Conservation (phyloP, 345 rosid species). For the Citrus reticulata region DNA sequence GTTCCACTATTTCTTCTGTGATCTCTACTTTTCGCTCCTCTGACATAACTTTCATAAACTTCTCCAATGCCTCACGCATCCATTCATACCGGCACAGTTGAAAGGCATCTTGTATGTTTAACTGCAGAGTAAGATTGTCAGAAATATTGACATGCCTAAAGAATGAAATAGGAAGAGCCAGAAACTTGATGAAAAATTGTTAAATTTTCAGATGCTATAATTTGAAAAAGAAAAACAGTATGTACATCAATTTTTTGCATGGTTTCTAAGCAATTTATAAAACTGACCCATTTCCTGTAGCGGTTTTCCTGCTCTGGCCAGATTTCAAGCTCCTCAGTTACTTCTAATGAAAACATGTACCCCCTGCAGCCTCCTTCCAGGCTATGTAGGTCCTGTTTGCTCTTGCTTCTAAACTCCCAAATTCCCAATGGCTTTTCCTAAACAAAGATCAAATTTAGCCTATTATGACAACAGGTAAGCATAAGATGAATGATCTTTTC, state of each 20-base stretch:
- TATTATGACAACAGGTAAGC: not conserved
- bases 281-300: slow-evolving; percentile 64
- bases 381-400: slow-evolving; percentile 35
- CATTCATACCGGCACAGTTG: slow-evolving; percentile 74
- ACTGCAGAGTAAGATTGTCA: slow-evolving; percentile 24
- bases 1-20: slow-evolving; percentile 28
- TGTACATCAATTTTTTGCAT: not conserved
- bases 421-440: slow-evolving; percentile 72
- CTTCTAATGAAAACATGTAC: slow-evolving; percentile 59
- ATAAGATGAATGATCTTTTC: not conserved
- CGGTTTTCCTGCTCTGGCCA: slow-evolving; percentile 75
- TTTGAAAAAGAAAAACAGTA: not conserved
- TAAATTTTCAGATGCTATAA: not conserved
- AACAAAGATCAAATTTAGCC: slow-evolving; percentile 7
- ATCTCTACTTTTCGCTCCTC: slow-evolving; percentile 12
- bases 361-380: slow-evolving; percentile 57
- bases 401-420: slow-evolving; percentile 69
- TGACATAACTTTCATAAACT: slow-evolving; percentile 34
- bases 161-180: not conserved
- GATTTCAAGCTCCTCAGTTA: slow-evolving; percentile 68
- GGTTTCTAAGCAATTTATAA: not conserved
- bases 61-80: slow-evolving; percentile 71
- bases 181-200: not conserved
- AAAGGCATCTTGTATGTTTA: slow-evolving; percentile 52
- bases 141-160: not conserved